Conservation (phyloP, 2,329 filamentous ascomycete species). For the Fusarium falciforme region DNA sequence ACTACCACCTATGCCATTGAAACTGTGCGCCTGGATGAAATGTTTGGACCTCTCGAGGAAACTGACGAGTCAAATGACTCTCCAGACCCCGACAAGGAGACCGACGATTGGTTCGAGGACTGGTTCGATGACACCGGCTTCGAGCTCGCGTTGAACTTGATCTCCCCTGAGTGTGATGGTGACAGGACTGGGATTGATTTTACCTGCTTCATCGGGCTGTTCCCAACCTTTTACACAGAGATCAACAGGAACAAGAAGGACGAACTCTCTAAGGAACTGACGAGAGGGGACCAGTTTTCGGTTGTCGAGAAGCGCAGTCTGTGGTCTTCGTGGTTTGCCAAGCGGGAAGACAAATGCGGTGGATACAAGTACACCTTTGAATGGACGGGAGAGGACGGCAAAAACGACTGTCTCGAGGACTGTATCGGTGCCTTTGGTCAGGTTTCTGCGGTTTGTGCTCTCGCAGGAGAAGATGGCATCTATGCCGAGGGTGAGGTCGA, state of each 20-base stretch:
- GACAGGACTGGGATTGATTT: neutral
- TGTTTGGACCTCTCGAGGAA: neutral
- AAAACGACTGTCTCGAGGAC: neutral
- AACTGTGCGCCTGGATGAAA: neutral
- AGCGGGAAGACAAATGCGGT: neutral
- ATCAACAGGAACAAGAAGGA: neutral
- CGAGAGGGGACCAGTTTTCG: neutral
- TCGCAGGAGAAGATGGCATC: neutral
- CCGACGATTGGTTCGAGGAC: neutral
- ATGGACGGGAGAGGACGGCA: neutral
- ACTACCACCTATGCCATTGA: neutral
- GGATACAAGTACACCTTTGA: neutral
- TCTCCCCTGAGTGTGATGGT: neutral
- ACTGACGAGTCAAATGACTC: neutral
- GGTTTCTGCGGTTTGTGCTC: neutral
- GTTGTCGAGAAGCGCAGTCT: neutral
- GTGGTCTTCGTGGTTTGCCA: neutral
- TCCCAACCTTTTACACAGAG: neutral
- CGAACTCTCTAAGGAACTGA: neutral
- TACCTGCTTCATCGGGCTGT: neutral
- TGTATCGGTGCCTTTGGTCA: neutral
- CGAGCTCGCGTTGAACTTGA: neutral
- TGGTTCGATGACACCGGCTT: neutral
- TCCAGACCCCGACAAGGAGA: neutral
- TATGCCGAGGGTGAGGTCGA: neutral